Conservation (phyloP, 768 basidiomycete species). For the Termitomyces sp. region DNA sequence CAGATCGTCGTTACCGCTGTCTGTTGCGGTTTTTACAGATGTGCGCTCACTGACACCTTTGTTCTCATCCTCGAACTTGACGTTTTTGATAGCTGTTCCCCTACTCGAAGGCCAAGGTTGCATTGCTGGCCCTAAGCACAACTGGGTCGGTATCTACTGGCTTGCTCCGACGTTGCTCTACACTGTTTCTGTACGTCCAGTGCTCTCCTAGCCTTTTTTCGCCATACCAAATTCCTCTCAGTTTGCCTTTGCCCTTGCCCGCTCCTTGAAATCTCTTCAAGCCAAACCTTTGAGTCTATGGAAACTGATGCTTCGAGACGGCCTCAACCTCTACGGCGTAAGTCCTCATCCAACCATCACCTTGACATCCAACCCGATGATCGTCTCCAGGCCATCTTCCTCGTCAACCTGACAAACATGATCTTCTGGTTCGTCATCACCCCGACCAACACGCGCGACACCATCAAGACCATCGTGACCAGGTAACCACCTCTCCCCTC, state of each 20-base stretch:
- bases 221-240: slow-evolving; percentile 14
- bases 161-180: slow-evolving; percentile 68
- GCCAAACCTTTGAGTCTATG: slow-evolving; percentile 57
- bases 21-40: slow-evolving; percentile 73
- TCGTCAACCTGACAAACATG: slow-evolving; percentile 79
- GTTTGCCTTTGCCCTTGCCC: slow-evolving; percentile 55
- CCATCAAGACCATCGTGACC: slow-evolving; percentile 78
- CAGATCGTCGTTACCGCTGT: slow-evolving; percentile 72
- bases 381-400: slow-evolving; percentile 50
- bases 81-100: slow-evolving; percentile 48
- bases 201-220: slow-evolving; percentile 1
- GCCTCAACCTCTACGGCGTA: slow-evolving; percentile 79
- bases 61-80: not conserved
- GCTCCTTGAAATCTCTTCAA: slow-evolving; percentile 52
- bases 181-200: slow-evolving; percentile 51
- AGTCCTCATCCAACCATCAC: slow-evolving; percentile 16
- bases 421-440: slow-evolving; percentile 84
- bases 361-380: not conserved
- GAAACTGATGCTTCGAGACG: slow-evolving; percentile 89
- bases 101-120: slow-evolving; percentile 74
- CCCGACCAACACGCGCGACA: slow-evolving; percentile 54
- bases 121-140: slow-evolving; percentile 74
- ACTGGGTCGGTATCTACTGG: slow-evolving; percentile 89
- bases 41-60: slow-evolving; percentile 29
- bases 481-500: slow-evolving; percentile 24